A percentile compares a stretch with the other conserved stretches of the same genome.
Evolutionary conservation across 2,329 filamentous ascomycete species (phyloP).

Genomic region (Didymellaceae sp.): DNA sequence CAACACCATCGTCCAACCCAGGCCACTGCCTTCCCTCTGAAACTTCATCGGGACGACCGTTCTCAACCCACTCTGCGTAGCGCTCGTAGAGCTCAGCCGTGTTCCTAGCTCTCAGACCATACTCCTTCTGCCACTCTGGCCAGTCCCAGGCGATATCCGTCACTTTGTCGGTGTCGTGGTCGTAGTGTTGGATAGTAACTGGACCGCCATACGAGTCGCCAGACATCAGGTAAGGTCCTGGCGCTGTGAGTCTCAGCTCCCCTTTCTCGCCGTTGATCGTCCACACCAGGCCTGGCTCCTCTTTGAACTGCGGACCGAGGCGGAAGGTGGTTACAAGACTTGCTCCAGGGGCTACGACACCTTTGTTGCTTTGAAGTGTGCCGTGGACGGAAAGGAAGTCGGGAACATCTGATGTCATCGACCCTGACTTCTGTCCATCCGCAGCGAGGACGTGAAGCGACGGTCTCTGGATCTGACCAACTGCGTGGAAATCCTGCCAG

Average conservation of each 20-base stretch:
- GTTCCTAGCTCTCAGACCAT: constrained; percentile 26
- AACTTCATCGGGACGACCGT: constrained; percentile 10
- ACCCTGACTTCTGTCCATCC: constrained; percentile 6
- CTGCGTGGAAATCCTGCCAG: constrained; percentile 18
- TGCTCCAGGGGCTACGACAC: constrained; percentile 16
- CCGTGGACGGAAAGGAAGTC: constrained; percentile 55
- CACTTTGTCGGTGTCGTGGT: constrained; percentile 35
- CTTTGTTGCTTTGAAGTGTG: constrained; percentile 3
- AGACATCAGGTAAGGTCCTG: constrained; percentile 55
- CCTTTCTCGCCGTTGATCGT: constrained; percentile 26
- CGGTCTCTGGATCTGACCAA: constrained; percentile 29
- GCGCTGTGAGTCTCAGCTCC: constrained; percentile 19
- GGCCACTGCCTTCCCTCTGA: constrained; percentile 35
- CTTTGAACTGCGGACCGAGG: constrained; percentile 24
- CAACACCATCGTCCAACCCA: constrained; percentile 53
- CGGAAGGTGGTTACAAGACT: constrained; percentile 20
- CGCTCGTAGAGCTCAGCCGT: constrained; percentile 41
- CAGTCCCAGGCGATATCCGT: constrained; percentile 50
- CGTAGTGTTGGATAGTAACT: constrained; percentile 34
- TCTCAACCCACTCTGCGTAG: constrained; percentile 33
- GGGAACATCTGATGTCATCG: constrained; percentile 50
- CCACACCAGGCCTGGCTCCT: constrained; percentile 20
- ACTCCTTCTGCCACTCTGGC: constrained; percentile 46
- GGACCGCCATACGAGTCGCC: constrained; percentile 20
- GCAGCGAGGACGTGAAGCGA: constrained; percentile 12